phyloP scores from a whole-genome alignment of 2,329 filamentous ascomycete species.

The Botryotinia convoluta region DNA sequence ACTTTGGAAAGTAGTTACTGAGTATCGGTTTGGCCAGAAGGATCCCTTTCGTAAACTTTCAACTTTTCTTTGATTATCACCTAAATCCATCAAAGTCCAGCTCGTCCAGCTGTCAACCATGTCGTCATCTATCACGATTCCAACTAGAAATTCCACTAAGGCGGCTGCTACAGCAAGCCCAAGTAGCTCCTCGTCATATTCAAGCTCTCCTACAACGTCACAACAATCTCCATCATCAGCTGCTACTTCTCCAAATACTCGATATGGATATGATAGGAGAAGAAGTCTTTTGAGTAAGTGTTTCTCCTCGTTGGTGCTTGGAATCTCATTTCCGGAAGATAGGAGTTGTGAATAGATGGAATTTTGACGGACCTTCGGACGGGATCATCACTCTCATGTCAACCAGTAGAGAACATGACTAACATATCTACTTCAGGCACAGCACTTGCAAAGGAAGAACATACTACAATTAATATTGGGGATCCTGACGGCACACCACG shows the following conservation, averaged over 20 bases:
- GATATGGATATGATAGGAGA: slow-evolving; percentile 52
- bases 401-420: slow-evolving; percentile 33
- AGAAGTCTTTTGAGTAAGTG: slow-evolving; percentile 61
- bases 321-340: not conserved
- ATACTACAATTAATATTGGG: slow-evolving; percentile 77
- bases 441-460: slow-evolving; percentile 70
- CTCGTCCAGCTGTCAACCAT: slow-evolving; percentile 35
- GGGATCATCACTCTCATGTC: not conserved
- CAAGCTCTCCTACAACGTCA: slow-evolving; percentile 53
- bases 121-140: slow-evolving; percentile 71
- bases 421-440: slow-evolving; percentile 51
- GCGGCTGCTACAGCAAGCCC: slow-evolving; percentile 40
- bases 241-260: slow-evolving; percentile 40
- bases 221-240: slow-evolving; percentile 44
- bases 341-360: not conserved
- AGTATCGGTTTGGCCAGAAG: not conserved
- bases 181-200: slow-evolving; percentile 56
- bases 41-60: not conserved
- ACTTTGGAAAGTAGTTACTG: not conserved
- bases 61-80: not conserved
- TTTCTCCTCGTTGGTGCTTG: slow-evolving; percentile 22
- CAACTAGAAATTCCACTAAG: slow-evolving; percentile 47
- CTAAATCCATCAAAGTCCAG: not conserved
- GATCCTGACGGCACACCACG: slow-evolving; percentile 70
- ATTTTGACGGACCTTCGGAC: slow-evolving; percentile 14